Conservation (phyloP, 2,329 filamentous ascomycete genomes). For the Fusarium lateritium region DNA sequence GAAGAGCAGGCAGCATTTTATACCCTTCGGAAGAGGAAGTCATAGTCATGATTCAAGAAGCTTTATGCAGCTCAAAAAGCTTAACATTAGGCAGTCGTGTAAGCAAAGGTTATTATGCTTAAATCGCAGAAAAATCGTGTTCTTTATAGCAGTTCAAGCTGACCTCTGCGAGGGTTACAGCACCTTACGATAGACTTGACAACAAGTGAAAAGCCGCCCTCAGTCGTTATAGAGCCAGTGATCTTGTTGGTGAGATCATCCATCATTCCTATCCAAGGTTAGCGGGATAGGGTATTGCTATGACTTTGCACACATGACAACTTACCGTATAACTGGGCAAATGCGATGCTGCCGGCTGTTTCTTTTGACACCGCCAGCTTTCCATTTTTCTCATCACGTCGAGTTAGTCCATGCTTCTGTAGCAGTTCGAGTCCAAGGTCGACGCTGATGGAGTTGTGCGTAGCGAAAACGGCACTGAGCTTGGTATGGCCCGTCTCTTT, state of each 20-base stretch:
- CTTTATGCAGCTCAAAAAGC: too few relatives aligned
- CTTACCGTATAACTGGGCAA: slow-evolving; percentile 31
- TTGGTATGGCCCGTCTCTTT: slow-evolving; percentile 13
- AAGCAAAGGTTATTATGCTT: too few relatives aligned
- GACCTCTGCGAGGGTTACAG: too few relatives aligned
- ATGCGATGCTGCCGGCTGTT: slow-evolving; percentile 28
- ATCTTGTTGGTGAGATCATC: slow-evolving; percentile 38
- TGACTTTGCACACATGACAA: not conserved
- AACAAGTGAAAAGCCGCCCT: slow-evolving; percentile 28
- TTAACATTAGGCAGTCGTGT: too few relatives aligned
- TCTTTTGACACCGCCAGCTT: slow-evolving; percentile 21
- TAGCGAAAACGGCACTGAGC: slow-evolving; percentile 30
- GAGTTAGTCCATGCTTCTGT: slow-evolving; percentile 17
- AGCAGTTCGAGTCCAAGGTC: slow-evolving; percentile 28
- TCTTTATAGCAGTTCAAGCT: too few relatives aligned
- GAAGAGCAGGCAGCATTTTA: too few relatives aligned
- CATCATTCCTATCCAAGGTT: slow-evolving; percentile 23
- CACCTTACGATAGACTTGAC: slow-evolving; percentile 23
- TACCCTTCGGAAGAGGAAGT: too few relatives aligned
- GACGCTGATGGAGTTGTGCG: slow-evolving; percentile 32
- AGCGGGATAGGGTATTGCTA: not conserved
- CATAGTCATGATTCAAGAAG: too few relatives aligned
- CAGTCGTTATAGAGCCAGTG: slow-evolving; percentile 21
- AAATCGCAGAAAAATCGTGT: too few relatives aligned
- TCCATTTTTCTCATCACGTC: not conserved